These are phyloP conservation scores for Rhodotorula sp. DNA, from an alignment of 1,284 basidiomycete genomes.

Conservation along the genomic window DNA sequence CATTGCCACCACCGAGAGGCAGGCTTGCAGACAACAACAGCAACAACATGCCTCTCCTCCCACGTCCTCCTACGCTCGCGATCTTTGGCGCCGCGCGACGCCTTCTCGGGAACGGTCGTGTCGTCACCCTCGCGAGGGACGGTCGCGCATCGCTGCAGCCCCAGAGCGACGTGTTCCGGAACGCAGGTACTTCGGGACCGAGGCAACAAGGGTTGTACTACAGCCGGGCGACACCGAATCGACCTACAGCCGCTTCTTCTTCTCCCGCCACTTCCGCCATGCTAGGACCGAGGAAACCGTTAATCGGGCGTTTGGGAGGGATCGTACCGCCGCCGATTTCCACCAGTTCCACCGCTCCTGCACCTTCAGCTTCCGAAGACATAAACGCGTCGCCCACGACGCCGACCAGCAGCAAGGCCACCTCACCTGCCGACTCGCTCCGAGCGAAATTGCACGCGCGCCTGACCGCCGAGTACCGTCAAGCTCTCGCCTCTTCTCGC, in stretches of 20 bases:
- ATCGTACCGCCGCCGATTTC: neutral
- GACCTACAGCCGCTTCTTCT: neutral
- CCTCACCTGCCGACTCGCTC: neutral
- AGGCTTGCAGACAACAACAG: too few relatives aligned
- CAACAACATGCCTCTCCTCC: too few relatives aligned
- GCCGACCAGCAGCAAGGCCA: neutral
- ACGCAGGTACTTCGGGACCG: neutral
- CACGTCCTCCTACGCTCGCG: slow-evolving; percentile 15
- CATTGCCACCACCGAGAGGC: neutral
- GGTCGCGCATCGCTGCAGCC: slow-evolving; percentile 1
- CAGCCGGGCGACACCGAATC: neutral
- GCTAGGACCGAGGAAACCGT: neutral
- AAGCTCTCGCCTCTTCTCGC: slow-evolving; percentile 16
- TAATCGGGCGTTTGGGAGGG: slow-evolving; percentile 6
- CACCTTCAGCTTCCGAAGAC: neutral
- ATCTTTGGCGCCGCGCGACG: slow-evolving; percentile 33
- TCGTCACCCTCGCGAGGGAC: slow-evolving; percentile 15
- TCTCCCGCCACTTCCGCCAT: too few relatives aligned
- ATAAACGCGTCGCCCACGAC: neutral
- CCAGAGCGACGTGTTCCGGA: neutral
- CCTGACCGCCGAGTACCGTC: slow-evolving; percentile 36
- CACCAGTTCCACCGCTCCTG: too few relatives aligned
- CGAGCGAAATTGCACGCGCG: slow-evolving; percentile 26
- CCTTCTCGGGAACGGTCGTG: slow-evolving; percentile 20
- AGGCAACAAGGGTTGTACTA: slow-evolving; percentile 15